Conservation (phyloP, 2,329 filamentous ascomycete species). For the Bipolaris sorokiniana region DNA sequence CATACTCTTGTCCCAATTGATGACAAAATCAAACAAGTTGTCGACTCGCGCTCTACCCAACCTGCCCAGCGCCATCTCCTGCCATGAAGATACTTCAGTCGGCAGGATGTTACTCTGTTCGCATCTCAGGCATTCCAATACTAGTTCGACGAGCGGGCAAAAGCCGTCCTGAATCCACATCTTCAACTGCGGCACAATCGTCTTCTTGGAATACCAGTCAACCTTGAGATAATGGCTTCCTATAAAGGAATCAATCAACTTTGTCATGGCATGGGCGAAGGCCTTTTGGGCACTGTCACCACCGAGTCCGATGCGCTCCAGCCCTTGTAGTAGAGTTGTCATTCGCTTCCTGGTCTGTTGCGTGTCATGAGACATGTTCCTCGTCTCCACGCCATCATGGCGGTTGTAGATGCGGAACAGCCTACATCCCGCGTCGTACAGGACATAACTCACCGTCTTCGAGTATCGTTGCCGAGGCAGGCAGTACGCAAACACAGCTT, state of each 20-base stretch:
- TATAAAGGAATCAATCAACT: constrained; percentile 68
- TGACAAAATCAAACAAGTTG: constrained; percentile 79
- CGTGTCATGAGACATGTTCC: constrained; percentile 24
- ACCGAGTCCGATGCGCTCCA: constrained; percentile 70
- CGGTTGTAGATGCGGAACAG: constrained; percentile 51
- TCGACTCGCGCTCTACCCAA: constrained; percentile 72
- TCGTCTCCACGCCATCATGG: constrained; percentile 32
- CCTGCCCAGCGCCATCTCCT: constrained; percentile 70
- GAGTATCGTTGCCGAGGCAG: constrained; percentile 60
- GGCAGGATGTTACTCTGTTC: constrained; percentile 35
- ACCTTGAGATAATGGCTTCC: constrained; percentile 65
- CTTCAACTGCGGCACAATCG: constrained; percentile 65
- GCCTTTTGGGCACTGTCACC: constrained; percentile 73
- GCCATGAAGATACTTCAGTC: constrained; percentile 68
- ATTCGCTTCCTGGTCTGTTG: constrained; percentile 58
- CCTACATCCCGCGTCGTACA: constrained; percentile 60
- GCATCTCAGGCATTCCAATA: constrained; percentile 55
- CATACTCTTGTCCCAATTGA: constrained; percentile 73
- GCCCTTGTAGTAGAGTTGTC: constrained; percentile 62
- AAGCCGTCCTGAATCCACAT: constrained; percentile 74
- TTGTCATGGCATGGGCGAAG: constrained; percentile 74
- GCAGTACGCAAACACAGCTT: constrained; percentile 70
- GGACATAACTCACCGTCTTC: constrained; percentile 60
- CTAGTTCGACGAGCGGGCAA: constrained; percentile 67
- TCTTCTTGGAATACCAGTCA: constrained; percentile 62